phyloP scores from a whole-genome alignment of 345 rosid species.

The Eucalyptus globulus region DNA sequence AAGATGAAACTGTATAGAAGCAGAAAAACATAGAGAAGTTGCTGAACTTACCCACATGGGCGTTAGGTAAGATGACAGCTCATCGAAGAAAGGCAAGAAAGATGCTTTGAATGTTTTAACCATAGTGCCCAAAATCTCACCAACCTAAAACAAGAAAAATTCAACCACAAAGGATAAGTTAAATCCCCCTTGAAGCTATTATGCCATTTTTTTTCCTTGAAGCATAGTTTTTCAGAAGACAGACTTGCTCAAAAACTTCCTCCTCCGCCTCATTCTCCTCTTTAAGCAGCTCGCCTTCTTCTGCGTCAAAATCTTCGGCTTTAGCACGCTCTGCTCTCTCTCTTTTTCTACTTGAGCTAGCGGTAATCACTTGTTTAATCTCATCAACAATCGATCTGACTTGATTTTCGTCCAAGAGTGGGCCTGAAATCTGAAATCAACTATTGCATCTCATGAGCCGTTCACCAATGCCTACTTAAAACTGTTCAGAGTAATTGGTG shows the following conservation, averaged over 20 bases:
- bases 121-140: constrained; percentile 97
- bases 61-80: constrained; percentile 83
- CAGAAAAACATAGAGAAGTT: neutral
- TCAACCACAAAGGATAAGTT: neutral
- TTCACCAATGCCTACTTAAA: neutral
- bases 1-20: neutral
- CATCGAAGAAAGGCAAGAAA: constrained; percentile 93
- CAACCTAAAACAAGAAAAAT: constrained; percentile 41
- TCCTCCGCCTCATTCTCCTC: constrained; percentile 99
- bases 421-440: constrained; percentile 64
- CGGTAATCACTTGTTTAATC: constrained; percentile 85
- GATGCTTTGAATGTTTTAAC: constrained; percentile 88
- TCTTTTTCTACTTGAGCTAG: constrained; percentile 90
- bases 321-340: constrained; percentile 90
- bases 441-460: neutral
- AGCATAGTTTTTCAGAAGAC: neutral
- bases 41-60: constrained; percentile 97
- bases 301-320: constrained; percentile 99
- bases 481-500: neutral
- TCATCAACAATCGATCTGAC: constrained; percentile 90
- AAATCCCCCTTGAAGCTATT: neutral
- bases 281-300: constrained; percentile 92
- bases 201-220: neutral
- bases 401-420: constrained; percentile 72
- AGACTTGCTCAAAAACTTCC: constrained; percentile 98